phyloP scores from a whole-genome alignment of 805 yeast genomes.

The Sugiyamaella valdiviana region DNA sequence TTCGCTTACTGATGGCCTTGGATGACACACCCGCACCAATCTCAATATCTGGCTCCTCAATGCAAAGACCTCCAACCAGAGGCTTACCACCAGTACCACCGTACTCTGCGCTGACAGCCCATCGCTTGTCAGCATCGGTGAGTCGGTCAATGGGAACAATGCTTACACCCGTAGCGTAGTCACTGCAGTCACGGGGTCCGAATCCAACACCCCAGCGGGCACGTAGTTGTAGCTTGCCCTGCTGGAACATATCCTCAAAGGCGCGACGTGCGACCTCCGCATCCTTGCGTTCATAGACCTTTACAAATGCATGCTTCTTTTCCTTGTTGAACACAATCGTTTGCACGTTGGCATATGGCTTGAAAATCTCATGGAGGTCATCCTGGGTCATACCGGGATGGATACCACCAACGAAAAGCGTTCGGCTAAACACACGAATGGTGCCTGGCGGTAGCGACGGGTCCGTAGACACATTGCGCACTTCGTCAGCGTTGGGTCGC shows the following conservation, averaged over 20 bases:
- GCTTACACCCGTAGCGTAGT: slow-evolving; percentile 84
- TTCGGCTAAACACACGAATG: slow-evolving; percentile 79
- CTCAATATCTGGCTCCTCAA: slow-evolving; percentile 97
- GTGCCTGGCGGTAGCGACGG: slow-evolving; percentile 66
- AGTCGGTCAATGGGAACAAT: slow-evolving; percentile 80
- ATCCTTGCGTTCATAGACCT: slow-evolving; percentile 84
- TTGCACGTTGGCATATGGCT: slow-evolving; percentile 89
- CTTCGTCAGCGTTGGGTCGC: background rate
- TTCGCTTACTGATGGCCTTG: slow-evolving; percentile 81
- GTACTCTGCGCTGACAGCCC: slow-evolving; percentile 90
- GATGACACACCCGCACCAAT: slow-evolving; percentile 92
- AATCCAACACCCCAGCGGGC: slow-evolving; percentile 99
- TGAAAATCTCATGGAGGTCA: slow-evolving; percentile 60
- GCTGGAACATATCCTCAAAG: slow-evolving; percentile 54
- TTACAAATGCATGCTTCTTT: slow-evolving; percentile 93
- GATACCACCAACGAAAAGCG: slow-evolving; percentile 91
- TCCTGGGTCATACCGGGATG: slow-evolving; percentile 75
- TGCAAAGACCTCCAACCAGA: slow-evolving; percentile 66
- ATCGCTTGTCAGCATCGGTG: slow-evolving; percentile 88
- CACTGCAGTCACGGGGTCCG: slow-evolving; percentile 98
- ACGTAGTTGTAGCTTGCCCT: slow-evolving; percentile 59
- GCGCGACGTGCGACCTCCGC: slow-evolving; percentile 76
- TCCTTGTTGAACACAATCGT: slow-evolving; percentile 80
- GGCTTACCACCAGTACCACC: slow-evolving; percentile 95
- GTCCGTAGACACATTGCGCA: slow-evolving; percentile 56